Percentiles rank a stretch among this genome's conserved stretches.
phyloP scores from a whole-genome alignment of 257 asterid genomes.

The Oldenlandia corymbosa region DNA sequence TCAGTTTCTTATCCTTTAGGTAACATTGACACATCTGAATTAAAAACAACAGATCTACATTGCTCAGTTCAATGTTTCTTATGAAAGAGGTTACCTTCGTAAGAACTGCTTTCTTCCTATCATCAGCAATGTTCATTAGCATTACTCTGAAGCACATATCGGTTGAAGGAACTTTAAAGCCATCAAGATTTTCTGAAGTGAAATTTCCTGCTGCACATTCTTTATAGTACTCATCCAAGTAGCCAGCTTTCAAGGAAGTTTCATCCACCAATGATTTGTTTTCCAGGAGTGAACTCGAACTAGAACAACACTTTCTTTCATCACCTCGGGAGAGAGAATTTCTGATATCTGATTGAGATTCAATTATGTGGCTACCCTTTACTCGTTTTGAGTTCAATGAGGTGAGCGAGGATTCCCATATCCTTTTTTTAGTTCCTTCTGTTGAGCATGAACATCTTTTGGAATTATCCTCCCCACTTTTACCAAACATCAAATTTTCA shows the following conservation, averaged over 20 bases:
- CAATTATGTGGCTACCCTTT: slow-evolving; percentile 55
- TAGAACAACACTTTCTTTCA: slow-evolving; percentile 23
- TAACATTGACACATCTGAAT: not conserved
- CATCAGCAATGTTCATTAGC: slow-evolving; percentile 93
- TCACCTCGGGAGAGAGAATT: slow-evolving; percentile 36
- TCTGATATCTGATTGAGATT: slow-evolving; percentile 34
- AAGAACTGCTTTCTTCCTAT: slow-evolving; percentile 55
- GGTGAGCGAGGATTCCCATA: slow-evolving; percentile 74
- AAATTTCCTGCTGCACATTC: slow-evolving; percentile 26
- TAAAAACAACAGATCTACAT: not conserved
- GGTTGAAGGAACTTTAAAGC: slow-evolving; percentile 16
- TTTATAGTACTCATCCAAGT: slow-evolving; percentile 28
- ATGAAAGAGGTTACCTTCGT: slow-evolving; percentile 48
- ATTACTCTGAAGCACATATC: slow-evolving; percentile 39
- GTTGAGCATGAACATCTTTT: slow-evolving; percentile 38
- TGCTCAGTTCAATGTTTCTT: not conserved
- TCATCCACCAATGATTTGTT: slow-evolving; percentile 22
- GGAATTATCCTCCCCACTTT: slow-evolving; percentile 29
- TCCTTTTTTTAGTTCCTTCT: slow-evolving; percentile 54
- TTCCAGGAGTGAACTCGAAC: slow-evolving; percentile 24
- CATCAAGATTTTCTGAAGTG: slow-evolving; percentile 26
- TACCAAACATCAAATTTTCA: slow-evolving; percentile 24
- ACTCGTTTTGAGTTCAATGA: slow-evolving; percentile 84
- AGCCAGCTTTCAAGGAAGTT: slow-evolving; percentile 21
- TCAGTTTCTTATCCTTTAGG: not conserved